Base-by-base conservation (phyloP, 768 basidiomycete species). In the Rhodosporidiobolus odoratus region DNA sequence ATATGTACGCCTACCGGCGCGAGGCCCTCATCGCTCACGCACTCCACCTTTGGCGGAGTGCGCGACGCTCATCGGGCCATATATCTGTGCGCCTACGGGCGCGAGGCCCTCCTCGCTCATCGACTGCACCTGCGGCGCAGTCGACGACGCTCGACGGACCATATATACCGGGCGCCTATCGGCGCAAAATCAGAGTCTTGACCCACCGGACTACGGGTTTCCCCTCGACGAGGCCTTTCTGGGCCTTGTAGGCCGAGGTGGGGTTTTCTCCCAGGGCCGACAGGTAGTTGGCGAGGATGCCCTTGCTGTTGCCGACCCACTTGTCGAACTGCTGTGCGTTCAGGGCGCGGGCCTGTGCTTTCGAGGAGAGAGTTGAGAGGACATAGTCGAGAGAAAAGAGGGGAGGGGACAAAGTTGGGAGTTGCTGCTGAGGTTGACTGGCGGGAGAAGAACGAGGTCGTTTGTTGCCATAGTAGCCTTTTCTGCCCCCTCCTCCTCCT, bases 261-360 rank as follows among this genome's bases (percentile, higher is more conserved):
- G 50, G 45, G 3, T 50, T n/a, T 8, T 13, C 23, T 8, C 63
- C 66, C 19, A 73, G 37, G 1, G 72, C 68, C 43, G 57, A 61
- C 30, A 41, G 9, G 43, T 69, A 69, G 58, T 69, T 73, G 8
- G 61, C 38, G 12, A 73, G 35, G 30, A 73, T 64, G 27, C 69
- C 69, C 59, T 74, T 74, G 0, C 59, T 47, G 54, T 74, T 71
- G 41, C 68, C 69, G 37, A 66, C 15, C 40, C 48, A 66, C 56
- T 68, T 73, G 48, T 15, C n/a, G 43, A 38, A 45, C 21, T 48
- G 65, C 16, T 40, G 45, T 12, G 35, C 40, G 38, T 40, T 30
- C n/a, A 57, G 25, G 5, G 68, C 54, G 5, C 58, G 47, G 1
- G 37, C 9, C 12, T 40, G 58, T 19, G 54, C 48, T 23, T 50